Evolutionary conservation across 179 eudicot species (phyloP).

Genomic region (Spinacia oleracea): DNA sequence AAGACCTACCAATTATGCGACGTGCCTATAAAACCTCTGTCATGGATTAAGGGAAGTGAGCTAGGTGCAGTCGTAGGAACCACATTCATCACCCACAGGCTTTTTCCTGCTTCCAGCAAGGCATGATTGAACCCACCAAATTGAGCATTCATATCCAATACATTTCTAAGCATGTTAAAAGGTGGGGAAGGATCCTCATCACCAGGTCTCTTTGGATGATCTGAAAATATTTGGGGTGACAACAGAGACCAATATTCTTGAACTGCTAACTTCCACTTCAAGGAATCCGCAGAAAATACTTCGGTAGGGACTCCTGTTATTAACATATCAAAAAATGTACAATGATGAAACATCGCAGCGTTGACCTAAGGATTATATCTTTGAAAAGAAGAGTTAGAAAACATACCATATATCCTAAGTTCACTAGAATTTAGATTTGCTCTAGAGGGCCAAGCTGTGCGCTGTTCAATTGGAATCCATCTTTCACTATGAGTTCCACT

Average conservation of each 20-base stretch:
- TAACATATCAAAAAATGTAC: neutral
- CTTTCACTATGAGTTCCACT: conserved; percentile 80
- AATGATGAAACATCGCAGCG: neutral
- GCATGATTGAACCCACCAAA: conserved; percentile 89
- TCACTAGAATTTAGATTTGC: conserved; percentile 60
- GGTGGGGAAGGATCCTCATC: conserved; percentile 99
- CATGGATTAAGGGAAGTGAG: conserved; percentile 72
- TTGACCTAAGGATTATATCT: neutral
- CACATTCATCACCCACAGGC: conserved; percentile 99
- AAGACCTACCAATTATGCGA: conserved; percentile 80
- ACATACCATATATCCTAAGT: conserved; percentile 66
- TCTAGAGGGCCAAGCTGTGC: conserved; percentile 83
- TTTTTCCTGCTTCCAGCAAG: conserved; percentile 69
- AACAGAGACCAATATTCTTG: conserved; percentile 91
- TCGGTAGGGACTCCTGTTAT: conserved; percentile 58
- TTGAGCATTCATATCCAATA: conserved; percentile 92
- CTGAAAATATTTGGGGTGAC: conserved; percentile 90
- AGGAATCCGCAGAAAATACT: conserved; percentile 64
- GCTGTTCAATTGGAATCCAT: conserved; percentile 77
- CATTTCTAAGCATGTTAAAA: conserved; percentile 92
- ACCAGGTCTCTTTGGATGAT: conserved; percentile 99
- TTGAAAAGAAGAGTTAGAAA: neutral
- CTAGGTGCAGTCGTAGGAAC: conserved; percentile 77
- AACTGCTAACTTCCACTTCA: conserved; percentile 68
- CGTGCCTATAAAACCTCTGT: conserved; percentile 85